Base-by-base conservation (phyloP, 73 alveolate species). In the Blepharisma japonicum region DNA sequence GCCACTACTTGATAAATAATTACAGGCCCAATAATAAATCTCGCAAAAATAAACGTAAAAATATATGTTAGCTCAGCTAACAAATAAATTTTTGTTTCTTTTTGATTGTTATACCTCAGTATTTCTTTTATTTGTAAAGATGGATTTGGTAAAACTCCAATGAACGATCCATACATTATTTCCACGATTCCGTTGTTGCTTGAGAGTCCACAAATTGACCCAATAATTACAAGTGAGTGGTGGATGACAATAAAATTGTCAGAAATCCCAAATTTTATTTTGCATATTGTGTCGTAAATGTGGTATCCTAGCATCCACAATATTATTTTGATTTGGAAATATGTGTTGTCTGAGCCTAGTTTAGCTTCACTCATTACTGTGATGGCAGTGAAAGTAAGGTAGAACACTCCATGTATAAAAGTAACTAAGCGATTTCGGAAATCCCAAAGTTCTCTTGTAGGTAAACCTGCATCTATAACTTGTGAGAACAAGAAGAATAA, bases 271-370 rank as follows among this genome's bases (percentile, higher is more conserved):
- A 61, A 25, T 2, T 14, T 25, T 14, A 61, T 20, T 39, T 14
- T 61, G 47, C 74, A 61, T 1, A 61, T 61, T 25, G 46, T 18
- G 74, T 61, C 74, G 23, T 61, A 61, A 18, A 61, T 8, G 74
- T 14, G 23, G 47, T 61, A 61, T 9, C 74, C 74, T 9, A 61
- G 4, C n/a, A 14, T 61, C 47, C 39, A 20, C n/a, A n/a, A 20
- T 2, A 61, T 8, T 0, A 61, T 39, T 14, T 14, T 20, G n/a
- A 14, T 39, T 61, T 61, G 74, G 46, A 61, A 61, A 14, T 61
- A n/a, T 1, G 49, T 61, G 46, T 61, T 61, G 14, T 61, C 74
- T 25, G 74, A n/a, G 2, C 74, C 74, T 14, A 61, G 47, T 5
- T n/a, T n/a, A 2, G 46, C 11, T 39, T 39, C 74, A 61, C 5